Base-by-base conservation (phyloP, 2,329 filamentous ascomycete species). In the Microcyclospora pomicola region DNA sequence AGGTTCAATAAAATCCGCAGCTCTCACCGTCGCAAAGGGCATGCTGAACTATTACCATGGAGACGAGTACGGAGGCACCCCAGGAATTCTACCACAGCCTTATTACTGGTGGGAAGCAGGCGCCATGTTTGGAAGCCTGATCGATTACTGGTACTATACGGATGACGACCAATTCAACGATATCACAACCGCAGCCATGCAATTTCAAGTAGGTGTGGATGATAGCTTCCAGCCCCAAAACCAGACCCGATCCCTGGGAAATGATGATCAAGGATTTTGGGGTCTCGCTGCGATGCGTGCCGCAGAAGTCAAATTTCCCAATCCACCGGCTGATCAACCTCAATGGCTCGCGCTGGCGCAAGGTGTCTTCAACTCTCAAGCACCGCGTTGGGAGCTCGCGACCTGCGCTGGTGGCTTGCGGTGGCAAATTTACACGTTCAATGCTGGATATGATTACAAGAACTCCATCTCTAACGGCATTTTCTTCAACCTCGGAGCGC, bases 61-160 rank as follows among this genome's bases (percentile, higher is more conserved):
- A 13, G 70, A 74, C 42, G 48, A 63, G 34, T 63, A 68, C 1
- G 68, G 67, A 12, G 59, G 62, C 7, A 66, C 66, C 14, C 69
- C 68, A 7, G 71, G 71, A 34, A 59, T 70, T 39, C 62, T 86
- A 27, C 73, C 75, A 1, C 57, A 67, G 9, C 78, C 78, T 45
- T 80, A 78, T 55, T 82, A 82, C 65, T 84, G 79, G 79, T 84
- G 79, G 79, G 75, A 83, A 54, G 75, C 74, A 9, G 57, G 57
- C n/a, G 56, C 53, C 31, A 58, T 84, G 60, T 80, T 79, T 67
- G 75, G 77, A 44, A 72, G 75, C 1, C 63, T 80, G 48, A 65
- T 83, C 33, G 77, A 82, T 56, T 83, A 83, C 59, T 80, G 76
- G 73, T 71, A 77, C 43, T 67, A 72, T 39, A 82, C 78, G 0